Base-by-base conservation (phyloP, 176 grass and related monocot species). In the Neostapfia colusana region DNA sequence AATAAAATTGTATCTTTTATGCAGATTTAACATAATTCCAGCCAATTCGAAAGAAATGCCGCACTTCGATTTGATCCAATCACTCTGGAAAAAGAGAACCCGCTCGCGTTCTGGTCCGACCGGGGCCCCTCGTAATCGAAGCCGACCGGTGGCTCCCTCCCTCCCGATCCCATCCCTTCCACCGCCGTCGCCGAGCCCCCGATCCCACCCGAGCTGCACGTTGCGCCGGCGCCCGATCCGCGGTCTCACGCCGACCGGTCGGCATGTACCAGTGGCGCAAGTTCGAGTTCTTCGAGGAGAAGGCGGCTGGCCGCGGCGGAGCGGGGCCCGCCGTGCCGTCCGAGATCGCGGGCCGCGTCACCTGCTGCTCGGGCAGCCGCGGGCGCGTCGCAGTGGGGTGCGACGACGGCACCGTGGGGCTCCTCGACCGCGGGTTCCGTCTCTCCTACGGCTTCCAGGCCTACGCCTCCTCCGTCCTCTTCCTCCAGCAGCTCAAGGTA, bases 401-500 rank as follows among this genome's bases (percentile, higher is more conserved):
- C 82, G 89, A 92, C 82, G 89, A 94, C 67, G 95, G 91, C 41
- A 88, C 80, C 38, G 87, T 98, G 25, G 95, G 72, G 3, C 86
- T 94, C 21, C 89, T 98, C 43, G 88, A 91, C 78, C 88, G 91
- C 55, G 86, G 79, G 1, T 90, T 93, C 74, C 89, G 83, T 74
- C 91, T 93, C 51, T 86, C 88, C 49, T 78, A 82, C 75, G 85
- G 79, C 0, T 93, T 90, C 73, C 91, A 91, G 75, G 88, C 91
- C 39, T 74, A 93, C 54, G 88, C 85, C 24, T 81, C 91, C 28
- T 87, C 88, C 43, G 91, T 81, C 46, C 91, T 92, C 69, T 94
- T 92, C 74, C 79, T 98, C 63, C 91, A 94, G 80, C 95, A 98
- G 85, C 95, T 98, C 82, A 98, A 94, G 91, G 95, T 98, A 53